A percentile compares a stretch with the other conserved stretches of the same genome.
Evolutionary conservation across 257 asterid species (phyloP).

Genomic region (Mentha longifolia): DNA sequence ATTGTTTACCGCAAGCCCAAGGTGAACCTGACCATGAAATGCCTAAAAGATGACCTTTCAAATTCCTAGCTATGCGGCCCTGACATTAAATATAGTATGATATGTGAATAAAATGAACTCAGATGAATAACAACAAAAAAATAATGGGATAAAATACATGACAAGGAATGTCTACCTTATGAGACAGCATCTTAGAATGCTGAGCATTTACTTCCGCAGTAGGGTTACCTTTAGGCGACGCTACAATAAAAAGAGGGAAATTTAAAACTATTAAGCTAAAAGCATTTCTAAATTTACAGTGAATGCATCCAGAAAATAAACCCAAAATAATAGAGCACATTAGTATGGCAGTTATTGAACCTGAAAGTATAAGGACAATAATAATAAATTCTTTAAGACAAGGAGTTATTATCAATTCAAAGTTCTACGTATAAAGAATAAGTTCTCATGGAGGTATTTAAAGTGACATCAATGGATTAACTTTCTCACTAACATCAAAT

Average conservation of each 20-base stretch:
- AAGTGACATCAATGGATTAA: not conserved
- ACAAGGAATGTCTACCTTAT: slow-evolving; percentile 53
- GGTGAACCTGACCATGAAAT: slow-evolving; percentile 90
- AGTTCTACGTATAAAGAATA: not conserved
- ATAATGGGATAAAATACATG: slow-evolving; percentile 16
- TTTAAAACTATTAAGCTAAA: not conserved
- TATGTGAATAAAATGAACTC: slow-evolving; percentile 23
- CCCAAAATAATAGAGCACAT: not conserved
- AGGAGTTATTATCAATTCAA: slow-evolving; percentile 12
- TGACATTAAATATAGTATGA: slow-evolving; percentile 39
- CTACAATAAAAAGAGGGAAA: slow-evolving; percentile 42
- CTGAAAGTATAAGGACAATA: not conserved
- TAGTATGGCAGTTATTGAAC: slow-evolving; percentile 3
- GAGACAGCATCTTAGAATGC: slow-evolving; percentile 53
- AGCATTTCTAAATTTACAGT: slow-evolving; percentile 5
- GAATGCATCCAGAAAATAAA: slow-evolving; percentile 6
- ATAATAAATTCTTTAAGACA: slow-evolving; percentile 5
- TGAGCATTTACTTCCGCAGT: slow-evolving; percentile 52
- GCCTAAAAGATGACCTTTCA: slow-evolving; percentile 64
- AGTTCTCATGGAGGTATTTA: not conserved
- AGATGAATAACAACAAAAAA: not conserved
- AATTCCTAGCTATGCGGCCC: slow-evolving; percentile 69
- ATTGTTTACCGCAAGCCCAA: slow-evolving; percentile 92
- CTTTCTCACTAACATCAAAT: slow-evolving; percentile 10
- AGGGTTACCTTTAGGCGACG: slow-evolving; percentile 65